Conservation (phyloP, 2,329 filamentous ascomycete genomes). For the Dactylellina drechsleri region DNA sequence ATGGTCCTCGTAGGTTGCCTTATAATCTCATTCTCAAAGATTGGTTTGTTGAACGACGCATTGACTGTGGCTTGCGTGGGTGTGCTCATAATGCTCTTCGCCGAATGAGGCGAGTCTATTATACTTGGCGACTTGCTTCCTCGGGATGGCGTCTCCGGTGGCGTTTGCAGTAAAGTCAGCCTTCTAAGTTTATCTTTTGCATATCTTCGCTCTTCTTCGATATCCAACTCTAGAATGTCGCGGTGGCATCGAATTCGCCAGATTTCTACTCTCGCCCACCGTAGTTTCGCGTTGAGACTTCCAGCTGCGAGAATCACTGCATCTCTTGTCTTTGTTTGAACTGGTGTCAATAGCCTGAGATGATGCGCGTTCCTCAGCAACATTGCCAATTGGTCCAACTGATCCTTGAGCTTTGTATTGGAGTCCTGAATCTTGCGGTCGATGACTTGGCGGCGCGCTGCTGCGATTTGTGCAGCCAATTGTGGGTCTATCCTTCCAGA, state of each 20-base stretch:
- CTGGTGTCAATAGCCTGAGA: constrained; percentile 85
- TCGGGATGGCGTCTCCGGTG: constrained; percentile 36
- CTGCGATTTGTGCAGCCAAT: constrained; percentile 85
- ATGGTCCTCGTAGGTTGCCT: constrained; percentile 41
- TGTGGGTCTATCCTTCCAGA: constrained; percentile 80
- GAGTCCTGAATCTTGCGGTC: constrained; percentile 82
- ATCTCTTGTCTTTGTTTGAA: constrained; percentile 89
- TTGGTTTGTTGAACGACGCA: constrained; percentile 44
- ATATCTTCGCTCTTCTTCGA: constrained; percentile 75
- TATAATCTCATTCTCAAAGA: constrained; percentile 49
- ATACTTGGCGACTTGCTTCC: constrained; percentile 47
- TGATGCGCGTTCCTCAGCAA: constrained; percentile 90
- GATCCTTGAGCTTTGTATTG: constrained; percentile 77
- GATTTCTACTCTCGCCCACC: constrained; percentile 93
- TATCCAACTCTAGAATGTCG: constrained; percentile 84
- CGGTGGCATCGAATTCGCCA: constrained; percentile 91
- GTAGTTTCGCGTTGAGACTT: constrained; percentile 84
- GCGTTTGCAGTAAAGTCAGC: constrained; percentile 44
- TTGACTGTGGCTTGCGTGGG: constrained; percentile 45
- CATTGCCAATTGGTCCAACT: constrained; percentile 81
- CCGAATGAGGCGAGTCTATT: constrained; percentile 45
- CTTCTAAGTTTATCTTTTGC: constrained; percentile 57
- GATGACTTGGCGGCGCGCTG: constrained; percentile 84
- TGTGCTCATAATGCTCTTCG: constrained; percentile 51
- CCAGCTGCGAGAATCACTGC: constrained; percentile 85